Evolutionary conservation across 2,329 filamentous ascomycete genomes (phyloP), one percentile per base, ranked within the genome.

Genomic region (Colletotrichum lupini): DNA sequence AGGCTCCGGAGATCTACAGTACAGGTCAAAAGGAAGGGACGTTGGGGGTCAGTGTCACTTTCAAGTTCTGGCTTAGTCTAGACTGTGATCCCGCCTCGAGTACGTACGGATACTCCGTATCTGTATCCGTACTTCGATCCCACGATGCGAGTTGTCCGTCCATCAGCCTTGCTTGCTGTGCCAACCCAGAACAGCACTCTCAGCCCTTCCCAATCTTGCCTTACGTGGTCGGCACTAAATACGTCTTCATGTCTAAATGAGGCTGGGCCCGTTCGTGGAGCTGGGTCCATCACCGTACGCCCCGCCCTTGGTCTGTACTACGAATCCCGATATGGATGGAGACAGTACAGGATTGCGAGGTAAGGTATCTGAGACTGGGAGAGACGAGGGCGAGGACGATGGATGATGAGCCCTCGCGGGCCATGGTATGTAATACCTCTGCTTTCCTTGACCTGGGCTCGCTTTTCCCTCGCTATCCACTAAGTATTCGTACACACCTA

Each of bases 181-280:
- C 78, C 76, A 75, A 74, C 77, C 69, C 67, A 42, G n/a, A 19
- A 59, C 42, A 42, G 46, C 60, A 77, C 77, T 35, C 26, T 22
- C n/a, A 35, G 74, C 76, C 74, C 75, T 37, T 37, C 55, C 42
- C 49, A 24, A 11, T n/a, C 42, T 19, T 49, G 46, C 28, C 11
- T 22, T 56, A 64, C 24, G 53, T 46, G 24, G 53, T 26, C 37
- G 32, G 28, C 67, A 61, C 37, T 70, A 64, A 63, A 42, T 30
- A n/a, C 4, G 46, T 53, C 26, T 42, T 77, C 79, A 82, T 83
- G 81, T 79, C 82, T 83, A 83, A 83, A 87, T 86, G 83, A 85
- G 83, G 83, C 80, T 83, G 82, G 80, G 79, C 81, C 79, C 81
- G 79, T 78, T 81, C 79, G 81, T 81, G 81, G 82, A 79, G 79